Conservation (phyloP, 768 basidiomycete genomes). For the Mycena rosella region DNA sequence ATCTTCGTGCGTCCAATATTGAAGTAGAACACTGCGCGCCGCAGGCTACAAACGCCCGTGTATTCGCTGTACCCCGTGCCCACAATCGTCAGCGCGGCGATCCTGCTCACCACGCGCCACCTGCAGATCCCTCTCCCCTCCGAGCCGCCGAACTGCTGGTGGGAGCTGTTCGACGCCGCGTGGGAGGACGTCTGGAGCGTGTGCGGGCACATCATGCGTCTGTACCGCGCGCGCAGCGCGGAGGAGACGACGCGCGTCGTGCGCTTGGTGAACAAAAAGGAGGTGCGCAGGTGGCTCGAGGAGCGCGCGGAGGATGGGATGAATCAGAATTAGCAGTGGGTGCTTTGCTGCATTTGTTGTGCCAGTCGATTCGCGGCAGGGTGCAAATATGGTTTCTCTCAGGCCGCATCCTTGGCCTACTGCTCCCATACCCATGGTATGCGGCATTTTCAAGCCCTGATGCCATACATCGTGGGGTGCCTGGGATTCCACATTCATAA, state of each 20-base stretch:
- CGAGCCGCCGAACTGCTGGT: conserved; percentile 83
- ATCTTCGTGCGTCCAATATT: background rate
- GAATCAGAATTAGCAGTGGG: background rate
- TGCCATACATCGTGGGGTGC: too few species aligned
- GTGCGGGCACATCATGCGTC: conserved; percentile 85
- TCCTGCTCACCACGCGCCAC: conserved; percentile 83
- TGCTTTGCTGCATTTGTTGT: too few species aligned
- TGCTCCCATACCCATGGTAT: too few species aligned
- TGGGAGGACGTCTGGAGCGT: conserved; percentile 92
- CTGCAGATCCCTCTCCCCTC: conserved; percentile 82
- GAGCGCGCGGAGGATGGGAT: conserved; percentile 47
- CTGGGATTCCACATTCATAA: too few species aligned
- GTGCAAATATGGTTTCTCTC: too few species aligned
- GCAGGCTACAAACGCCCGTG: conserved; percentile 93
- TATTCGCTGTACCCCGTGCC: conserved; percentile 92
- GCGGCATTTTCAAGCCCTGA: too few species aligned
- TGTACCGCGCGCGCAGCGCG: conserved; percentile 73
- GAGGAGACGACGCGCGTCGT: conserved; percentile 60
- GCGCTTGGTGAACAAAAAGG: conserved; percentile 80
- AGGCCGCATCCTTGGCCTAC: too few species aligned
- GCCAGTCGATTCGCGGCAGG: too few species aligned
- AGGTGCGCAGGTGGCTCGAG: conserved; percentile 87
- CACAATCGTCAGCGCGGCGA: conserved; percentile 90
- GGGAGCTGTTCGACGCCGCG: conserved; percentile 92
- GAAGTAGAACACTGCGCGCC: conserved; percentile 3